Evolutionary conservation across 148 eudicot species (phyloP).

Genomic region (Vaccinium darrowii): DNA sequence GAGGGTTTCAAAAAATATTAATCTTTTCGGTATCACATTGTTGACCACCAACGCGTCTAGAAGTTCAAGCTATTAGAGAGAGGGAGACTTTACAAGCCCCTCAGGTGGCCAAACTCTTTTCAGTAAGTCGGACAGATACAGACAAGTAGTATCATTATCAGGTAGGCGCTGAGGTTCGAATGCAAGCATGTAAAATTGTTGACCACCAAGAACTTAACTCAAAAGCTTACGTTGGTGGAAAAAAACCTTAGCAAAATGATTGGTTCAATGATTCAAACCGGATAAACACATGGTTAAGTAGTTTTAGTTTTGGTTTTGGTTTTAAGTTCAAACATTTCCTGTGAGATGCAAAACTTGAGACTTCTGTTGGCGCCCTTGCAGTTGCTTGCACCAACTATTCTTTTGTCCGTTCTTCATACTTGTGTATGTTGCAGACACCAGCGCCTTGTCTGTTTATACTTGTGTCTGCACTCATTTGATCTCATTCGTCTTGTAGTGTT

Average conservation of each 20-base stretch:
- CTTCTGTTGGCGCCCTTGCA: neutral
- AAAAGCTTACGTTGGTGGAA: neutral
- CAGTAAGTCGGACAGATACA: neutral
- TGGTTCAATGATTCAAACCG: neutral
- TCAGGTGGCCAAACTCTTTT: neutral
- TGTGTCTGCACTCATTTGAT: constrained; percentile 13
- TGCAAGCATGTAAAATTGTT: neutral
- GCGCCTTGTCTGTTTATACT: constrained; percentile 29
- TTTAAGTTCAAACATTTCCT: neutral
- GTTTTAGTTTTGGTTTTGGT: neutral
- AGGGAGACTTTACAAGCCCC: neutral
- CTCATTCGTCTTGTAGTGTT: constrained; percentile 48
- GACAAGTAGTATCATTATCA: neutral
- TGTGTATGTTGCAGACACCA: constrained; percentile 46
- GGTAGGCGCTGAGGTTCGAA: neutral
- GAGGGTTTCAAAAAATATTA: neutral
- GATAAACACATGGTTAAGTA: neutral
- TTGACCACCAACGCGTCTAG: neutral
- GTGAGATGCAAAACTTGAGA: neutral
- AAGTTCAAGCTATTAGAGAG: neutral
- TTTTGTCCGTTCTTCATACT: neutral
- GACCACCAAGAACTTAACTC: neutral
- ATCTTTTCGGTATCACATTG: neutral
- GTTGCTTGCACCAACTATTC: neutral
- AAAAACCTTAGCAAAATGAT: neutral